Evolutionary conservation across 2,329 filamentous ascomycete species (phyloP).

Genomic region (Esteya vermicola): DNA sequence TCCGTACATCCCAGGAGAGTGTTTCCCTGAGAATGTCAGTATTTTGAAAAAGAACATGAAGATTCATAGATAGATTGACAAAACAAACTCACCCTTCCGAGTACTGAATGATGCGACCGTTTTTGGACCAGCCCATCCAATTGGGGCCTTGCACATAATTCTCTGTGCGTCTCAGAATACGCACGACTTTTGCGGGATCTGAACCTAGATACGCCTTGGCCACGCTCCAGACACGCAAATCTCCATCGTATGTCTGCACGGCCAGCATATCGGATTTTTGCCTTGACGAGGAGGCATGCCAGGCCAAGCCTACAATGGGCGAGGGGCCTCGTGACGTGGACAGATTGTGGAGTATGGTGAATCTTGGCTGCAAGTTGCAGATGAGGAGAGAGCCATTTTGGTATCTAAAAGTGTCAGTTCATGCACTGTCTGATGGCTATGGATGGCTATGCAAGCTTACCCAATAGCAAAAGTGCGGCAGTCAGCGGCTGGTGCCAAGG

Average conservation of each 20-base stretch:
- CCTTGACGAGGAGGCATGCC: slow-evolving; percentile 92
- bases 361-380: slow-evolving; percentile 76
- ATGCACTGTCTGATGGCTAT: neutral
- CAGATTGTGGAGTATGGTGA: slow-evolving; percentile 87
- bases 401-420: slow-evolving; percentile 42
- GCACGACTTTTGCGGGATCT: slow-evolving; percentile 75
- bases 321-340: slow-evolving; percentile 75
- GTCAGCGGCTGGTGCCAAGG: slow-evolving; percentile 75
- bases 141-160: slow-evolving; percentile 62
- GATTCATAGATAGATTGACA: neutral
- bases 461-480: slow-evolving; percentile 94
- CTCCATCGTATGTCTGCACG: slow-evolving; percentile 80
- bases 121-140: slow-evolving; percentile 98
- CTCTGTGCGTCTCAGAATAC: slow-evolving; percentile 70
- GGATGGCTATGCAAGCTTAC: slow-evolving; percentile 32
- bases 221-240: slow-evolving; percentile 92
- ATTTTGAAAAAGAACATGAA: too few species aligned
- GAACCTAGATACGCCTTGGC: slow-evolving; percentile 60
- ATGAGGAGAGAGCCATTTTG: slow-evolving; percentile 90
- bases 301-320: slow-evolving; percentile 72
- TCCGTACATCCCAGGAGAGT: slow-evolving; percentile 90
- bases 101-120: slow-evolving; percentile 86
- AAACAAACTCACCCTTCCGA: slow-evolving; percentile 61
- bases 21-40: slow-evolving; percentile 53
- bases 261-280: slow-evolving; percentile 98